These are phyloP conservation scores for Pleurotus platypus DNA, from an alignment of 768 basidiomycete genomes.

Conservation along the genomic window DNA sequence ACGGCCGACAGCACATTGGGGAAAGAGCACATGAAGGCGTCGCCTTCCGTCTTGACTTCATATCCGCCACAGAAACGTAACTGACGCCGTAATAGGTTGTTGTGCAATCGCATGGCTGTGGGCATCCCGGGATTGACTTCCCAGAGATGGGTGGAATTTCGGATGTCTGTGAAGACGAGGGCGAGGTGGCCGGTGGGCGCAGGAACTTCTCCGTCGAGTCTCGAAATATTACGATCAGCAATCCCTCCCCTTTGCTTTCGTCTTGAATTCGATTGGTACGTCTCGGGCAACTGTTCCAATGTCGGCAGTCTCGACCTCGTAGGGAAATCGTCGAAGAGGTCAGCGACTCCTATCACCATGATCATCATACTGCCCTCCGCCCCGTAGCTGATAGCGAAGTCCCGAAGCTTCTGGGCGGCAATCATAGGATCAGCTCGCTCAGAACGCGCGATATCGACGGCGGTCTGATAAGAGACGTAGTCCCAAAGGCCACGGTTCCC, in stretches of 20 bases:
- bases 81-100: conserved; percentile 78
- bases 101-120: conserved; percentile 88
- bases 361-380: conserved; percentile 94
- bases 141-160: conserved; percentile 96
- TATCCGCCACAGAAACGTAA: conserved; percentile 92
- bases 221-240: conserved; percentile 55
- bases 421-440: conserved; percentile 62
- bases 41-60: conserved; percentile 99
- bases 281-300: conserved; percentile 37
- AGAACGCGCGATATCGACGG: conserved; percentile 89
- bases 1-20: conserved; percentile 81
- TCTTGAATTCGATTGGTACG: conserved; percentile 10
- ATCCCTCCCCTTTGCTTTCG: conserved; percentile 37
- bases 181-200: conserved; percentile 87
- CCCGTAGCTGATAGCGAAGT: conserved; percentile 96
- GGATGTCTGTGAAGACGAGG: conserved; percentile 96
- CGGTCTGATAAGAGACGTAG: conserved; percentile 89
- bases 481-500: conserved; percentile 94
- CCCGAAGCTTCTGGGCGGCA: conserved; percentile 94
- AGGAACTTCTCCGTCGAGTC: conserved; percentile 75
- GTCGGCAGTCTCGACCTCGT: conserved; percentile 43
- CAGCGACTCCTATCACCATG: conserved; percentile 88
- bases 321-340: conserved; percentile 53
- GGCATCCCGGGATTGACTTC: conserved; percentile 95
- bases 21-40: conserved; percentile 99